Evolutionary conservation across 169 alveolate genomes (phyloP).

Genomic region (Babesia ovis): DNA sequence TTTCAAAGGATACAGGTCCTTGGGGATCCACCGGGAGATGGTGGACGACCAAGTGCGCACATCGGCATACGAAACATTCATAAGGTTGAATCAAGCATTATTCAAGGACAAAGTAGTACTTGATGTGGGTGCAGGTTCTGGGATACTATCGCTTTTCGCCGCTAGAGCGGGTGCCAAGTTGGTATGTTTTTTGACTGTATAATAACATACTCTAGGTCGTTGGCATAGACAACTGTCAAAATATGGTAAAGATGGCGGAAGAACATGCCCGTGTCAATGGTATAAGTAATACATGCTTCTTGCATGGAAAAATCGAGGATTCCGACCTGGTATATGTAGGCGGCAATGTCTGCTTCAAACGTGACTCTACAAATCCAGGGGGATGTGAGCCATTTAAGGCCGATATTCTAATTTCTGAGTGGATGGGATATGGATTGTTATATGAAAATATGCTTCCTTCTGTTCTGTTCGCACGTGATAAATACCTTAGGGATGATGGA

Average conservation of each 20-base stretch:
- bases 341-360: constrained; percentile 68
- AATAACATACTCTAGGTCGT: constrained; percentile 64
- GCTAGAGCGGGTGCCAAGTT: constrained; percentile 93
- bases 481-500: constrained; percentile 60
- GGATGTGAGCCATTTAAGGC: constrained; percentile 91
- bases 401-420: constrained; percentile 95
- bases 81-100: constrained; percentile 70
- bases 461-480: constrained; percentile 91
- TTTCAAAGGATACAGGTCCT: constrained; percentile 87
- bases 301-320: constrained; percentile 81
- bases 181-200: constrained; percentile 87
- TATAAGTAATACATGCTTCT: constrained; percentile 71
- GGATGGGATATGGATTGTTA: constrained; percentile 97
- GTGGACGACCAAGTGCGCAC: constrained; percentile 89
- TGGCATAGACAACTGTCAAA: constrained; percentile 92
- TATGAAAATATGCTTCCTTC: constrained; percentile 96
- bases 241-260: constrained; percentile 85
- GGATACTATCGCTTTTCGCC: constrained; percentile 93
- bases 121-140: constrained; percentile 97
- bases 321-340: constrained; percentile 30
- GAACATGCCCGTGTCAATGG: constrained; percentile 90
- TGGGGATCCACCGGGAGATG: constrained; percentile 91
- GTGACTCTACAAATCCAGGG: constrained; percentile 89
- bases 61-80: constrained; percentile 86
- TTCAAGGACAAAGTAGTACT: constrained; percentile 89